These are phyloP conservation scores for Moesziomyces globuligerus DNA, from an alignment of 1,284 basidiomycete species.

Conservation along the genomic window DNA sequence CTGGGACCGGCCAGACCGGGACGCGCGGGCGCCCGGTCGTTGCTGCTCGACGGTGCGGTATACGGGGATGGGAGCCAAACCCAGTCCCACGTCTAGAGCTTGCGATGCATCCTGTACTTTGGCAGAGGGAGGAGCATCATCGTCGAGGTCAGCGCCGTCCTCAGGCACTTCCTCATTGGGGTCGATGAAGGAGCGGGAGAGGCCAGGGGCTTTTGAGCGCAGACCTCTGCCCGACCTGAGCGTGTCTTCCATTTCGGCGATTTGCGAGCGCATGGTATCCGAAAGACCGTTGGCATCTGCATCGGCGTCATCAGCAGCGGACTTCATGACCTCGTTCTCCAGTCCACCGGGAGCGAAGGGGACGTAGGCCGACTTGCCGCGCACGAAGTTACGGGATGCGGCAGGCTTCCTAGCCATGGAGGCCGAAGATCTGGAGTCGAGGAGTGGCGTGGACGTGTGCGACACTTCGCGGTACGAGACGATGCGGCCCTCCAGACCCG, in stretches of 20 bases:
- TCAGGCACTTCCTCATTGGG: slow-evolving; percentile 67
- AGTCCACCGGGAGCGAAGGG: slow-evolving; percentile 70
- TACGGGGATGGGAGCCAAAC: slow-evolving; percentile 44
- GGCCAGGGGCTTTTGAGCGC: slow-evolving; percentile 34
- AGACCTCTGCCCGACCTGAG: slow-evolving; percentile 39
- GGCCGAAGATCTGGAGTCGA: slow-evolving; percentile 69
- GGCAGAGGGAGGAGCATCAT: not conserved
- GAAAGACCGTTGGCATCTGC: slow-evolving; percentile 14
- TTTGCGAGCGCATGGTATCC: slow-evolving; percentile 26
- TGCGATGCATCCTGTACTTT: slow-evolving; percentile 42
- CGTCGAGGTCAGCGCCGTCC: slow-evolving; percentile 64
- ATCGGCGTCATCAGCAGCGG: slow-evolving; percentile 14
- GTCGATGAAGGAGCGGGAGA: slow-evolving; percentile 34
- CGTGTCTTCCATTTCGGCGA: slow-evolving; percentile 45
- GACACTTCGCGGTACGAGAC: slow-evolving; percentile 56
- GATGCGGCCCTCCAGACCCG: slow-evolving; percentile 61
- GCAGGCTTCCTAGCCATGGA: slow-evolving; percentile 85
- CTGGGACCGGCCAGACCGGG: slow-evolving; percentile 10
- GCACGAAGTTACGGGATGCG: slow-evolving; percentile 79
- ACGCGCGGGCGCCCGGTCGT: slow-evolving; percentile 13
- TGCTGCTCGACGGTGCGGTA: slow-evolving; percentile 39
- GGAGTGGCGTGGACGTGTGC: slow-evolving; percentile 26
- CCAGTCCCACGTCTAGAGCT: slow-evolving; percentile 27
- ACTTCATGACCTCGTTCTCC: slow-evolving; percentile 49
- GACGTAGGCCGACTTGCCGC: slow-evolving; percentile 89